Conservation (phyloP, 1,139 yeast species). For the Torulaspora pretoriensis region DNA sequence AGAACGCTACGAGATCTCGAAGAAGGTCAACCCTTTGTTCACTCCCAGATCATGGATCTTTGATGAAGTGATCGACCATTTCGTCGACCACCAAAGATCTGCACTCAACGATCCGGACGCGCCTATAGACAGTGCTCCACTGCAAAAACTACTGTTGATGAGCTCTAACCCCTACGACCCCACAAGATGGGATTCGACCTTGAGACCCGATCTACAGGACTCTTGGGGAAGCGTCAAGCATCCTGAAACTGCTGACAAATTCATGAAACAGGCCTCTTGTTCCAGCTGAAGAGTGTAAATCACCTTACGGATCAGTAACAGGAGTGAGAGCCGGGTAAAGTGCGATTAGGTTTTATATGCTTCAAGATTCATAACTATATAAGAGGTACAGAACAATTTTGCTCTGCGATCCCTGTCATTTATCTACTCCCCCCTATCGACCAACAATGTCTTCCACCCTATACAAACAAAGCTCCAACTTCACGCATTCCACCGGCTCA, state of each 20-base stretch:
- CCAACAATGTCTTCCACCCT: constrained; percentile 15
- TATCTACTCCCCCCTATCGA: neutral
- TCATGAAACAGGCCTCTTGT: constrained; percentile 65
- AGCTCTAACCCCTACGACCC: constrained; percentile 57
- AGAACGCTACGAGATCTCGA: constrained; percentile 43
- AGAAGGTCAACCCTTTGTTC: constrained; percentile 64
- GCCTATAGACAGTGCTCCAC: constrained; percentile 33
- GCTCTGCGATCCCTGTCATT: neutral
- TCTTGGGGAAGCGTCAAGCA: constrained; percentile 48
- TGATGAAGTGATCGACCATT: constrained; percentile 66
- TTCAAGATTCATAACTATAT: neutral
- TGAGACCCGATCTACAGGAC: constrained; percentile 49
- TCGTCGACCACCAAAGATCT: constrained; percentile 33
- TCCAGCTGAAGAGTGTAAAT: constrained; percentile 43
- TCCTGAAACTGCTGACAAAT: constrained; percentile 41
- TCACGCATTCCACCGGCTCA: constrained; percentile 34
- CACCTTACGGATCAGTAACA: neutral
- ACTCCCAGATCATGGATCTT: constrained; percentile 83
- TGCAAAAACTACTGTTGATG: constrained; percentile 59
- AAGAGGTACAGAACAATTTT: neutral
- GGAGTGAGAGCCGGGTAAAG: neutral
- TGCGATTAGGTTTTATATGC: neutral
- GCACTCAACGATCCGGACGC: constrained; percentile 27
- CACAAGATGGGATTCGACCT: constrained; percentile 58
- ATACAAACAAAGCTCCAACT: constrained; percentile 25